These are phyloP conservation scores for Stentor coeruleus DNA, from an alignment of 73 alveolate species.

Conservation along the genomic window DNA sequence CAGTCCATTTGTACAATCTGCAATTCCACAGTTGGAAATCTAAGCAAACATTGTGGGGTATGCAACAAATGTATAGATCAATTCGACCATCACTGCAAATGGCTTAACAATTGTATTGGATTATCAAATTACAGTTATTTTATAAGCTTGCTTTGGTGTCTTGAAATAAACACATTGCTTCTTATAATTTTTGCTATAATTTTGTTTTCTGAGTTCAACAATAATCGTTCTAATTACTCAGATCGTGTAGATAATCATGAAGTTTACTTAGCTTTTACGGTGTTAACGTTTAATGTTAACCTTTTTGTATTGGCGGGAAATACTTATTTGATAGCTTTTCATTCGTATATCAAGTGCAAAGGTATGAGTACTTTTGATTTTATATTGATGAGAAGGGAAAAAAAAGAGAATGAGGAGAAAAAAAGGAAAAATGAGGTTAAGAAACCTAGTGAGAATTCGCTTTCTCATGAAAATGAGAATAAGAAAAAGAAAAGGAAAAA, in stretches of 20 bases:
- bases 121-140: background rate
- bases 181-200: background rate
- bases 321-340: background rate
- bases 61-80: background rate
- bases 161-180: background rate
- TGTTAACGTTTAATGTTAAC: background rate
- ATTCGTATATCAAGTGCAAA: background rate
- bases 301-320: background rate
- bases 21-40: background rate
- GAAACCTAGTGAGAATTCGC: background rate
- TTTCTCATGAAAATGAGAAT: background rate
- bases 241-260: background rate
- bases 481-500: background rate
- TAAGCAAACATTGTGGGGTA: conserved; percentile 9
- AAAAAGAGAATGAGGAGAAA: background rate
- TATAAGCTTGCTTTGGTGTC: background rate
- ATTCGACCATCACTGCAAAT: conserved; percentile 23
- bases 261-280: background rate
- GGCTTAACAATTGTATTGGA: conserved; percentile 18
- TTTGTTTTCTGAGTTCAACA: background rate
- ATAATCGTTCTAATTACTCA: background rate
- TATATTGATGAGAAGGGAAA: background rate
- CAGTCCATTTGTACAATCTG: background rate
- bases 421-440: background rate
- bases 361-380: background rate